Conservation (phyloP, 164 flowering plant genomes). For the Tetrastigma voinierianum region DNA sequence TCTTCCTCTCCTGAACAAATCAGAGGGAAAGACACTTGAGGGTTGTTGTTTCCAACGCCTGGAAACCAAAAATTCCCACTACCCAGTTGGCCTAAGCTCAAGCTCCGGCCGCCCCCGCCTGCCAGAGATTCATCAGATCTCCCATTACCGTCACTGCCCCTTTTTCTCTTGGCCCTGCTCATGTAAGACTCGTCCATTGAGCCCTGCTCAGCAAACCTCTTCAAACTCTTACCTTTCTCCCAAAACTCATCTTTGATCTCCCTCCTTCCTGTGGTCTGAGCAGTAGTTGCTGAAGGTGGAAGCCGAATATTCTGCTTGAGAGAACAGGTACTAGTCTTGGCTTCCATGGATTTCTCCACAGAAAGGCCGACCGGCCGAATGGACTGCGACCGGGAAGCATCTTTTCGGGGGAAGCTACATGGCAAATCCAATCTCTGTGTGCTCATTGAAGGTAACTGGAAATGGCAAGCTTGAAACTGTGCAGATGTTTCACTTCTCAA, state of each 20-base stretch:
- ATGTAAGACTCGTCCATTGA: conserved; percentile 48
- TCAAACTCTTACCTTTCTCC: conserved; percentile 69
- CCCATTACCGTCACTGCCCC: conserved; percentile 25
- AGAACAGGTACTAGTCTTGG: conserved; percentile 48
- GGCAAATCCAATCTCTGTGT: conserved; percentile 90
- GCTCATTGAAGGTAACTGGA: conserved; percentile 77
- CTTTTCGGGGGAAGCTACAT: conserved; percentile 67
- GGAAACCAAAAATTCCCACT: conserved; percentile 58
- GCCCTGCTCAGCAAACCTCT: conserved; percentile 64
- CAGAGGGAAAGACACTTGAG: conserved; percentile 45
- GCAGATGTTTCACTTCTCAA: conserved; percentile 75
- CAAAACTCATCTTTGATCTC: conserved; percentile 56
- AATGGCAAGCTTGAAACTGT: conserved; percentile 80
- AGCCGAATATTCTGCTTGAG: conserved; percentile 57
- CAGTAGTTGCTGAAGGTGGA: conserved; percentile 51
- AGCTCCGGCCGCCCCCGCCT: conserved; percentile 22
- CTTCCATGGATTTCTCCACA: conserved; percentile 51
- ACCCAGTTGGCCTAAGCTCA: conserved; percentile 49
- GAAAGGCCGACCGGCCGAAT: conserved; percentile 64
- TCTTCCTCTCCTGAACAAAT: conserved; percentile 58
- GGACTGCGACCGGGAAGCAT: conserved; percentile 53
- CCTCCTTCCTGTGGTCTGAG: conserved; percentile 31
- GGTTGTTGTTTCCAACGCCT: conserved; percentile 26
- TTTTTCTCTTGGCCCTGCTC: conserved; percentile 66
- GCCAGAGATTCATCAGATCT: conserved; percentile 27